Evolutionary conservation across 2,329 filamentous ascomycete species (phyloP), one percentile per base, ranked within the genome.

Genomic region (Epichloe sp.): DNA sequence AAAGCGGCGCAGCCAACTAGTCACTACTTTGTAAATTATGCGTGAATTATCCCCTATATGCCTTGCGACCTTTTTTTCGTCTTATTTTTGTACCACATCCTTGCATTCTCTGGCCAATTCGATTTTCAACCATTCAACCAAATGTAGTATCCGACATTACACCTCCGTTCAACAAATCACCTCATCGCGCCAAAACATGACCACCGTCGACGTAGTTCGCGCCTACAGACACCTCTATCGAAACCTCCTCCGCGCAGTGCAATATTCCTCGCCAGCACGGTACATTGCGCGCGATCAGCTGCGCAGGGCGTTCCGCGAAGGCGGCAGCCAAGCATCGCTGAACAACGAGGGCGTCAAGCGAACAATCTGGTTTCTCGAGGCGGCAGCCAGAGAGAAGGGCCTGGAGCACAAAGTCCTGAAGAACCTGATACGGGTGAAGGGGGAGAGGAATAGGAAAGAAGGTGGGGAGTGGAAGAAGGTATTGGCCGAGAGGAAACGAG

Each of bases 201-300:
- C 55, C 17, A 49, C 54, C 35, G 60, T 63, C 8, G 68, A 80
- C 34, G 61, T 87, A 48, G 61, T 83, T 40, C 74, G 77, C 57
- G 80, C 83, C 45, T 93, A 91, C 67, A 78, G 87, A 54, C 72
- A 78, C 52, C 72, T 93, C 36, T 84, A 85, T 62, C 80, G 83
- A 49, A 74, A 74, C 6, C 70, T 78, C 17, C 73, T 90, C n/a
- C 78, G 74, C 34, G 87, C 85, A 4, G 79, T 91, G 21, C 81
- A 85, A 56, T 86, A 81, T 69, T 78, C 85, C 14, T 76, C 77
- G 55, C 86, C 86, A 15, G 77, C 81, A 34, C 81, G 85, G 50
- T 83, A 73, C 65, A 70, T 77, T 4, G 71, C 79, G 15, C 78
- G 79, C 52, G 73, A 82, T 59, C 73, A 78, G 61, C 65, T 86